Base-by-base conservation (phyloP, 2,329 filamentous ascomycete genomes). In the Tolypocladium cylindrosporum region DNA sequence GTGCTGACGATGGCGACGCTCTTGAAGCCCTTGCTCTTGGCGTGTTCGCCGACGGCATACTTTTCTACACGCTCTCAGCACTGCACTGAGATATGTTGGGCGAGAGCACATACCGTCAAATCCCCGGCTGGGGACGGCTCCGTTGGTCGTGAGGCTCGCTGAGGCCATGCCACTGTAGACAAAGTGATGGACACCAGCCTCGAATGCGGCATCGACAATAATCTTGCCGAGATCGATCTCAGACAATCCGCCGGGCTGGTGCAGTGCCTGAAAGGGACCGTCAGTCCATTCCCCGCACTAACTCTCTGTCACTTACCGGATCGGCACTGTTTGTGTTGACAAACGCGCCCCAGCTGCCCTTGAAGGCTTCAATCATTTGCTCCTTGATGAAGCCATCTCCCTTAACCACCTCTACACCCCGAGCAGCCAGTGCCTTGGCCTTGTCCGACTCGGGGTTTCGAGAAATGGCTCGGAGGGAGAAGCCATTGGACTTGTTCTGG, bases 1-100 rank as follows among this genome's bases (percentile, higher is more conserved):
- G 74, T 64, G 39, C 68, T 68, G 50, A 75, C 69, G 51, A 71
- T 65, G 50, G 66, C 67, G 48, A 73, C 67, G 24, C 67, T 68
- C 39, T 71, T 63, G 59, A 78, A 77, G 0, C 59, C 58, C 27
- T 63, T 68, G 2, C 58, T 59, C 31, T 68, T 66, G 16, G 73
- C 74, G 54, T 76, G 73, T 45, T 73, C 63, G 9, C 72, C 72
- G 42, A 75, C 67, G 4, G 65, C 65, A 57, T 71, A 61, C 59
- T 77, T 77, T 14, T 71, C 74, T 76, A 39, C 2, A 2, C 24
- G 0, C 1, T 7, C n/a, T 52, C 14, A 34, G 24, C 24, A 19
- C 19, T n/a, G 13, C 7, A n/a, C 21, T 7, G n/a, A 14, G n/a
- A n/a, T 31, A 37, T 36, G 16, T 31, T 36, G 50, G 11, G 36